Conservation (phyloP, 257 asterid species). For the Ligustrum vulgare region DNA sequence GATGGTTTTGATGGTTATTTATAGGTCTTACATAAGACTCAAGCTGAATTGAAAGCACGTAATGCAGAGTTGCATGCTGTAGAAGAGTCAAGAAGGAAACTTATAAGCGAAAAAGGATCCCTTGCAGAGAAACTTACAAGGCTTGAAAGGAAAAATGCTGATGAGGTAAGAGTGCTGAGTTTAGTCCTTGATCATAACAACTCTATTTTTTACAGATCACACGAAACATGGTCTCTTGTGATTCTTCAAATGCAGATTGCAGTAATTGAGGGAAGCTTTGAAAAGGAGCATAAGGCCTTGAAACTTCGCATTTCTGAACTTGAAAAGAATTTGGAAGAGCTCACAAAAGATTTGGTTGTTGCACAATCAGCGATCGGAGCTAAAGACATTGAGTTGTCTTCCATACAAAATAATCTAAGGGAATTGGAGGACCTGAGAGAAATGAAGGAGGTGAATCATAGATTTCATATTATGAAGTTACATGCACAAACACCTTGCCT, state of each 20-base stretch:
- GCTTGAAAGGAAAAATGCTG: constrained; percentile 61
- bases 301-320: constrained; percentile 64
- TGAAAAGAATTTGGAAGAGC: constrained; percentile 71
- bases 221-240: constrained; percentile 15
- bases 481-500: not conserved
- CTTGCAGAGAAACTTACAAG: constrained; percentile 64
- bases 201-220: constrained; percentile 11
- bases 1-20: constrained; percentile 6
- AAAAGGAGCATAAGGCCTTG: constrained; percentile 66
- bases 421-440: constrained; percentile 94
- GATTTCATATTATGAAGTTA: not conserved
- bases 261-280: constrained; percentile 51
- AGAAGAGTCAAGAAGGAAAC: constrained; percentile 76
- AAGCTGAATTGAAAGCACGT: constrained; percentile 75
- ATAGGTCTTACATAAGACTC: constrained; percentile 74
- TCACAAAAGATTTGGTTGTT: constrained; percentile 43
- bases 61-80: constrained; percentile 63
- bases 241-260: constrained; percentile 49
- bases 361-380: constrained; percentile 56
- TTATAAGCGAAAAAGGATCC: constrained; percentile 60
- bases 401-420: constrained; percentile 71
- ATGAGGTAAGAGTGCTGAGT: constrained; percentile 47
- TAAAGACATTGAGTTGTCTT: constrained; percentile 62
- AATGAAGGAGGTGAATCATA: constrained; percentile 82
- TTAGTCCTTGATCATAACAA: constrained; percentile 14